Conservation (phyloP, 345 rosid genomes). For the Populus alba region DNA sequence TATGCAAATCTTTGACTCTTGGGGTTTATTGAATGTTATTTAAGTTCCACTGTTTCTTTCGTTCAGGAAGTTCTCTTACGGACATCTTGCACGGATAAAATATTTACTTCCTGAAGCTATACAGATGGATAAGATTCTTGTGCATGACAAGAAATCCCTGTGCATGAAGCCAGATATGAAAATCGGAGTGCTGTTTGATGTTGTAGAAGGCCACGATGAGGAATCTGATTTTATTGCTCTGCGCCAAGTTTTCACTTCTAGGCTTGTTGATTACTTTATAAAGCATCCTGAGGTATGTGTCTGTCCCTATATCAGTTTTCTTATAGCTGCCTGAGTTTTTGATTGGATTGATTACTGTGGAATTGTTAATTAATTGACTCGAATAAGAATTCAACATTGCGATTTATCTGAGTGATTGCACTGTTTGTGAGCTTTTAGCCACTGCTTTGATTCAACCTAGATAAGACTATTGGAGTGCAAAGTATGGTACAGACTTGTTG, state of each 20-base stretch:
- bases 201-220: conserved; percentile 31
- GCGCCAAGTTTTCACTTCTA: conserved; percentile 30
- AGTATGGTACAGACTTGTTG: not conserved
- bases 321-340: not conserved
- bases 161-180: conserved; percentile 47
- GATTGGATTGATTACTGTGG: not conserved
- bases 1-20: not conserved
- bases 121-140: conserved; percentile 39
- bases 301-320: not conserved
- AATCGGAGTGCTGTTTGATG: conserved; percentile 35
- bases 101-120: conserved; percentile 48
- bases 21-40: not conserved
- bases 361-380: not conserved
- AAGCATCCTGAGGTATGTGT: conserved; percentile 44
- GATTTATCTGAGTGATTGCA: not conserved
- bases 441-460: not conserved
- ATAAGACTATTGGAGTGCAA: not conserved
- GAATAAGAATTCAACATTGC: not conserved
- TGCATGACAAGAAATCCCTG: conserved; percentile 42
- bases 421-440: not conserved
- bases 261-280: conserved; percentile 33
- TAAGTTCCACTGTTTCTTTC: not conserved
- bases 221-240: conserved; percentile 40
- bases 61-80: conserved; percentile 35
- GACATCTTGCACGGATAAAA: conserved; percentile 48